Conservation (phyloP, 1,284 basidiomycete genomes). For the Phaffia rhodozyma region DNA sequence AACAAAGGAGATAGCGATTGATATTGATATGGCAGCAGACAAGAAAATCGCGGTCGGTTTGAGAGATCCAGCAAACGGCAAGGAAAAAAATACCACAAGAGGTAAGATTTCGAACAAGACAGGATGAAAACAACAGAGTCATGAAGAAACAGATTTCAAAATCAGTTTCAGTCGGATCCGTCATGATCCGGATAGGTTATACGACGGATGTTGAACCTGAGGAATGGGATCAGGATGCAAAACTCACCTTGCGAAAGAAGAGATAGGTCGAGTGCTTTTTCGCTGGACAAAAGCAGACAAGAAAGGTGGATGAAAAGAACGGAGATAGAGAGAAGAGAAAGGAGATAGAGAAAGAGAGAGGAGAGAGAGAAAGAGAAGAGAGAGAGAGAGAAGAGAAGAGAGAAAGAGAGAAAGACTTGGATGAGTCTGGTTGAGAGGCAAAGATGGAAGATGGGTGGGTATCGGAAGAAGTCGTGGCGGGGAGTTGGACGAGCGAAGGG, state of each 20-base stretch:
- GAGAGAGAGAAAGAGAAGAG: not conserved
- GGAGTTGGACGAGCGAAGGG: slow-evolving; percentile 1
- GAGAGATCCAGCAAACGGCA: too few species aligned
- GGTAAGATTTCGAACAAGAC: too few species aligned
- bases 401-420: not conserved
- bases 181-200: too few species aligned
- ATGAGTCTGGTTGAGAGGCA: slow-evolving; percentile 18
- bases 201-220: not conserved
- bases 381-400: not conserved
- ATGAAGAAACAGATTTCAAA: too few species aligned
- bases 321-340: slow-evolving; percentile 9
- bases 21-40: not conserved
- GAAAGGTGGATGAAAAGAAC: slow-evolving; percentile 5
- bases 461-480: slow-evolving; percentile 3
- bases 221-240: not conserved
- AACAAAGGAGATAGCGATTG: not conserved
- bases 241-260: not conserved
- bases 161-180: too few species aligned
- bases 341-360: slow-evolving; percentile 5
- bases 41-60: not conserved
- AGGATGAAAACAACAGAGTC: too few species aligned
- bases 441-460: slow-evolving; percentile 8
- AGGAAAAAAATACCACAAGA: too few species aligned
- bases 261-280: not conserved
- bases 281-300: slow-evolving; percentile 9